Evolutionary conservation across 345 rosid genomes (phyloP).

Genomic region (Mallotus nudiflorus): DNA sequence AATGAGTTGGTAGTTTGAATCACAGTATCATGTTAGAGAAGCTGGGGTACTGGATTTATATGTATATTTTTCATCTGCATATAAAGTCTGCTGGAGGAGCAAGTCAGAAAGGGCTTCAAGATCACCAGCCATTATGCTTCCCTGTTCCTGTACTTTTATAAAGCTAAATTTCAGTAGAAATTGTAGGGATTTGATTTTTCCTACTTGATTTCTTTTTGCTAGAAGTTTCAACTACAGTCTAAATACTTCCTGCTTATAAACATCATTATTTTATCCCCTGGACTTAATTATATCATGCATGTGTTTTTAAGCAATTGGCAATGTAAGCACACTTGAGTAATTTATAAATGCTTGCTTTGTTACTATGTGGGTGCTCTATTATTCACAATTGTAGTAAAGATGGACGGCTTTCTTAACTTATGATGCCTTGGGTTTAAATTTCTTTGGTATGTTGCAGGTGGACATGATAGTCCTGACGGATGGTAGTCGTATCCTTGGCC

Average conservation of each 20-base stretch:
- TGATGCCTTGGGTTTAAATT: slow-evolving; percentile 7
- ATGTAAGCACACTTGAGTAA: background rate
- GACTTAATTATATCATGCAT: background rate
- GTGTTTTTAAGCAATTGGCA: background rate
- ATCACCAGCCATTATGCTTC: background rate
- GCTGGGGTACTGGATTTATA: background rate
- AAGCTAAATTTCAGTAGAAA: background rate
- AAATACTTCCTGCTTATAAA: too few relatives aligned
- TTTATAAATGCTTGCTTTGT: background rate
- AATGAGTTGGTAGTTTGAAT: background rate
- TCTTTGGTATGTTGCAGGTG: slow-evolving; percentile 49
- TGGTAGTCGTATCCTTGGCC: slow-evolving; percentile 96
- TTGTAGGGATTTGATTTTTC: background rate
- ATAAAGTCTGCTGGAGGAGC: background rate
- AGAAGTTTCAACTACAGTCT: background rate
- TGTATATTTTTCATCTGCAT: background rate
- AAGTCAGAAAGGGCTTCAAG: background rate
- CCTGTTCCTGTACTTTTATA: background rate
- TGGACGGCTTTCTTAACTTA: background rate
- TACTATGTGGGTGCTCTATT: background rate
- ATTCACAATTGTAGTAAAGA: background rate
- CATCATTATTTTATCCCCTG: too few relatives aligned
- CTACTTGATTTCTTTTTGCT: background rate
- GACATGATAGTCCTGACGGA: slow-evolving; percentile 98
- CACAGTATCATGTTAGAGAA: too few relatives aligned